A percentile compares a stretch with the other conserved stretches of the same genome.
phyloP scores from a whole-genome alignment of 805 yeast genomes.

The Candida glaebosa region DNA sequence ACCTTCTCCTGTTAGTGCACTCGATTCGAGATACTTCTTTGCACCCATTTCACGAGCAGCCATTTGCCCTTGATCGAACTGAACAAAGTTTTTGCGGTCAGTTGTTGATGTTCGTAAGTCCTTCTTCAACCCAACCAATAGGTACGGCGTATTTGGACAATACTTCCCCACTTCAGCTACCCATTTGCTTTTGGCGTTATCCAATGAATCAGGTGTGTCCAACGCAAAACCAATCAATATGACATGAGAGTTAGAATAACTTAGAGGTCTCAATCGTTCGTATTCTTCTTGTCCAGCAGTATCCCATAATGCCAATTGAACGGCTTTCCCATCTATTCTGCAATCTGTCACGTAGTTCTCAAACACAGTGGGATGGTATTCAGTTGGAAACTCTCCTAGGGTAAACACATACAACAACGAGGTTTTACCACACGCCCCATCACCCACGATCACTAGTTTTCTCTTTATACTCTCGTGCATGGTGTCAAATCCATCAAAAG shows the following conservation, averaged over 20 bases:
- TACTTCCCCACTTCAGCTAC: slow-evolving; percentile 75
- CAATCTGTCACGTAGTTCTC: slow-evolving; percentile 94
- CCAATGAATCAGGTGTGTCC: slow-evolving; percentile 79
- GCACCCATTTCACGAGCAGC: slow-evolving; percentile 83
- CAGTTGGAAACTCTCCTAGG: slow-evolving; percentile 88
- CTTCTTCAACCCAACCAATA: slow-evolving; percentile 80
- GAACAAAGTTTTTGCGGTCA: slow-evolving; percentile 46
- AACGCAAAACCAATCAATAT: slow-evolving; percentile 83
- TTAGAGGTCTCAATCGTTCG: slow-evolving; percentile 82
- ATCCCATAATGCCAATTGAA: slow-evolving; percentile 87
- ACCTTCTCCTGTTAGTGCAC: slow-evolving; percentile 90
- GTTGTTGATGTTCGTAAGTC: slow-evolving; percentile 58
- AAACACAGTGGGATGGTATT: slow-evolving; percentile 90
- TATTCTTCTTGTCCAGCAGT: slow-evolving; percentile 98
- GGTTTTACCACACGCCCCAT: slow-evolving; percentile 94
- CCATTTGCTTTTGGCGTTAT: slow-evolving; percentile 84
- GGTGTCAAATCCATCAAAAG: background rate
- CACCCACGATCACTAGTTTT: slow-evolving; percentile 88
- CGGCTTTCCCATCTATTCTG: slow-evolving; percentile 89
- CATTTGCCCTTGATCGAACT: slow-evolving; percentile 55
- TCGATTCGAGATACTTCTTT: slow-evolving; percentile 77
- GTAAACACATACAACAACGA: slow-evolving; percentile 89
- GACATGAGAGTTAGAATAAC: slow-evolving; percentile 84
- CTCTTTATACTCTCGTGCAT: slow-evolving; percentile 37
- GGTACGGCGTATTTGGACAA: slow-evolving; percentile 76